A percentile compares a stretch with the other conserved stretches of the same genome.
Evolutionary conservation across 306 rosid species (phyloP).

Genomic region (Sesbania bispinosa): DNA sequence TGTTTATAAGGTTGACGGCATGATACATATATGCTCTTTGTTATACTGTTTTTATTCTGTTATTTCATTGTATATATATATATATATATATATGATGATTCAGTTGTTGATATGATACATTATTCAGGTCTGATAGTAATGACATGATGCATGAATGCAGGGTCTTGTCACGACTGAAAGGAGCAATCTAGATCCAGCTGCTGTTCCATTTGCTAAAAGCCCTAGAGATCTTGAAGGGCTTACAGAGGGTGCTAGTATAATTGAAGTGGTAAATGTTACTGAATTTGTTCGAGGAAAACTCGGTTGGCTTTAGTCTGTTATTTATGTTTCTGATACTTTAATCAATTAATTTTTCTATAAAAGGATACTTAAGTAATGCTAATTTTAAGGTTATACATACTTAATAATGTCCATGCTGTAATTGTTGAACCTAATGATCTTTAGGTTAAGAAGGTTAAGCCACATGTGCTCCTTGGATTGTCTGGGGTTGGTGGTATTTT

Average conservation of each 20-base stretch:
- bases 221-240: conserved; percentile 71
- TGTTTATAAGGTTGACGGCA: background rate
- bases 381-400: conserved; percentile 1
- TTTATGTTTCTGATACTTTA: background rate
- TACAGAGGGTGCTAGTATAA: conserved; percentile 78
- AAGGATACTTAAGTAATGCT: conserved; percentile 9
- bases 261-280: conserved; percentile 83
- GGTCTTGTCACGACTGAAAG: conserved; percentile 92
- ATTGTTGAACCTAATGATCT: conserved; percentile 24
- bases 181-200: conserved; percentile 73
- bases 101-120: background rate
- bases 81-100: too few relatives aligned
- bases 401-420: background rate
- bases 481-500: conserved; percentile 98
- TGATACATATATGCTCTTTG: conserved; percentile 1
- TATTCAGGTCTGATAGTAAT: conserved; percentile 4
- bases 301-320: background rate
- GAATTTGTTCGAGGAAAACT: conserved; percentile 14
- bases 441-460: conserved; percentile 90
- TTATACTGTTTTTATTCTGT: conserved; percentile 2
- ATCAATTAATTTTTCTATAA: background rate
- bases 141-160: conserved; percentile 42
- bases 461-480: conserved; percentile 94
- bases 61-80: background rate
- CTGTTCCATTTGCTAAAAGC: conserved; percentile 87